Base-by-base conservation (phyloP, 441 rosid genomes). In the Erodium trifolium region DNA sequence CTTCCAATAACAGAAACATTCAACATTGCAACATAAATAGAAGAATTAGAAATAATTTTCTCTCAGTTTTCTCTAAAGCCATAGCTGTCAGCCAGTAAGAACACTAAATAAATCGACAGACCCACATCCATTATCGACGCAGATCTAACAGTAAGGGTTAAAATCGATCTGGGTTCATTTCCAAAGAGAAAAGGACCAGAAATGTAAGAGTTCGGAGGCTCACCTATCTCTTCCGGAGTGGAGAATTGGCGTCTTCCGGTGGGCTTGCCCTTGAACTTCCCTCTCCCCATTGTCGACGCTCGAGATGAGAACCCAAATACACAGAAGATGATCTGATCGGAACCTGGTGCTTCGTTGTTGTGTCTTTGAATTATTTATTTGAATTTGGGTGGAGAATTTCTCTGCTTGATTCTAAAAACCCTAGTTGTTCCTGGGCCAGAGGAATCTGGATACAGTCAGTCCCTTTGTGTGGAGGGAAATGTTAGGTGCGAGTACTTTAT, bases 191-290 rank as follows among this genome's bases (percentile, higher is more conserved):
- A 41, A 41, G 47, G 49, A 43, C 49, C 5, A 43, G 13, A 43
- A 43, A 43, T 8, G 2, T 9, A 7, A 43, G 49, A 14, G 63
- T n/a, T n/a, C 18, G 18, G 6, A 6, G 27, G 27, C 63, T n/a
- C 27, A 57, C 63, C 8, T 8, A 57, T 57, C 63, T 57, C 63
- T 18, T 57, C 63, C 14, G 63, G 63, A 57, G 63, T 57, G 7
- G 63, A 57, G 63, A 57, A 57, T 57, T 57, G 63, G 27, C 63
- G 19, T 14, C 63, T 12, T 5, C 63, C 63, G 63, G 63, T 57
- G 18, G 63, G 63, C 63, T 57, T 57, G 63, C 63, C 63, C 63
- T 57, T 18, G 63, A 57, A 57, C 19, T 31, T 31, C 34, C 34
- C 34, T 31, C 34, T 31, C 34, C 34, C 34, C 34, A 31, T 31